Conservation (phyloP, 305 asterid genomes). For the Coffea humblotiana region DNA sequence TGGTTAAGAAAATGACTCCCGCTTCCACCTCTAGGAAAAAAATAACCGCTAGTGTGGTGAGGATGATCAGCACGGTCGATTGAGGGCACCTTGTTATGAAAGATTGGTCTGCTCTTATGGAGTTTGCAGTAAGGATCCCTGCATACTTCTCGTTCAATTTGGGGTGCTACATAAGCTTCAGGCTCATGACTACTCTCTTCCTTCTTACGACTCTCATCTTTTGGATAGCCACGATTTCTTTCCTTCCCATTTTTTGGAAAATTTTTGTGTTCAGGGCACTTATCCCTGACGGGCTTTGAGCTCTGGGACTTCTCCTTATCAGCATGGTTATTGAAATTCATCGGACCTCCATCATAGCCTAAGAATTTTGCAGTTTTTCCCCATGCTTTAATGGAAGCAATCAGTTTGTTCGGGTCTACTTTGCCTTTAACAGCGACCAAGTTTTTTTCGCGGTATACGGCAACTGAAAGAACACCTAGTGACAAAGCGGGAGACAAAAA, state of each 20-base stretch:
- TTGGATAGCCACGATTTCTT: not conserved
- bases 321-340: not conserved
- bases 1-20: not conserved
- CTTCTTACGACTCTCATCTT: not conserved
- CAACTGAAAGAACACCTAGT: constrained; percentile 36
- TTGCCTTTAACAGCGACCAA: constrained; percentile 36
- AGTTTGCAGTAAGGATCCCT: constrained; percentile 19
- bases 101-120: constrained; percentile 1
- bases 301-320: not conserved
- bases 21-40: not conserved
- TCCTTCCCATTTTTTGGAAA: too few relatives aligned
- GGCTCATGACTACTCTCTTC: not conserved
- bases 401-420: constrained; percentile 31
- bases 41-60: not conserved
- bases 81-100: not conserved
- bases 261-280: not conserved
- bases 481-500: not conserved
- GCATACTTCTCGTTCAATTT: constrained; percentile 9
- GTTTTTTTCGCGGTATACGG: constrained; percentile 24
- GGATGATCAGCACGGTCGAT: constrained; percentile 15
- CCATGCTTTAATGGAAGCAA: constrained; percentile 22
- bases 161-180: not conserved
- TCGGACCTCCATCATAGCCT: not conserved
- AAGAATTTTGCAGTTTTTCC: constrained; percentile 41
- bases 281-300: not conserved